These are phyloP conservation scores for Hypoxylon fuscum DNA, from an alignment of 495 filamentous ascomycete genomes.

Conservation along the genomic window DNA sequence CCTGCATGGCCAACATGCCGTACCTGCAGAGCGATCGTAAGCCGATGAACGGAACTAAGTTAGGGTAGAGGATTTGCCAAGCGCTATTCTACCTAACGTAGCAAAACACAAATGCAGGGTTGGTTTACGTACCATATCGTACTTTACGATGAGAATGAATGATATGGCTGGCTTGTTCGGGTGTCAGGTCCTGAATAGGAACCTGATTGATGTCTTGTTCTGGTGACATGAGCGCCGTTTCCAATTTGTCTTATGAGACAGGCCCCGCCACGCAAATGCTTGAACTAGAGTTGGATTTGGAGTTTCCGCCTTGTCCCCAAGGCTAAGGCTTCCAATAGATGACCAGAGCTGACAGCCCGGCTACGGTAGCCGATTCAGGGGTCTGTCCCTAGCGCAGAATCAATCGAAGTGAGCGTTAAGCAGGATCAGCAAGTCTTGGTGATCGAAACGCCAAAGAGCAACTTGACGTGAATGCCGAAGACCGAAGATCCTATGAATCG, in stretches of 20 bases:
- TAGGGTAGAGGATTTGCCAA: neutral
- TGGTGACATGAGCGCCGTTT: conserved; percentile 38
- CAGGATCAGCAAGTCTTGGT: conserved; percentile 32
- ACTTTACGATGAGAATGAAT: conserved; percentile 68
- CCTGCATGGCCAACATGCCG: conserved; percentile 74
- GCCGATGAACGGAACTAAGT: conserved; percentile 7
- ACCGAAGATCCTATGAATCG: conserved; percentile 40
- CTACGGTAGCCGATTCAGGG: conserved; percentile 23
- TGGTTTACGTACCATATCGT: conserved; percentile 60
- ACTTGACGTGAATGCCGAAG: conserved; percentile 36
- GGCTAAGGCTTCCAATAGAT: conserved; percentile 35
- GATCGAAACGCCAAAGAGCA: conserved; percentile 20
- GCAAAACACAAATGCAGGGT: conserved; percentile 3
- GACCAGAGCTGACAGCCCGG: conserved; percentile 6
- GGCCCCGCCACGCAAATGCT: conserved; percentile 31
- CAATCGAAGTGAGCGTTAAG: conserved; percentile 12
- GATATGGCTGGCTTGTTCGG: conserved; percentile 66
- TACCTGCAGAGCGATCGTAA: conserved; percentile 51
- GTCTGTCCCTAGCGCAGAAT: conserved; percentile 28
- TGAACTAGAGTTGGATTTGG: conserved; percentile 22
- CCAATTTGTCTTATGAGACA: conserved; percentile 15
- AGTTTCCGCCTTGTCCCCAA: conserved; percentile 27
- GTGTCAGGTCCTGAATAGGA: conserved; percentile 59
- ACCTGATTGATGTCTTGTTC: conserved; percentile 48
- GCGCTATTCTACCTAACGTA: conserved; percentile 2